Conservation (phyloP, 148 eudicot genomes). For the Beta vulgaris region DNA sequence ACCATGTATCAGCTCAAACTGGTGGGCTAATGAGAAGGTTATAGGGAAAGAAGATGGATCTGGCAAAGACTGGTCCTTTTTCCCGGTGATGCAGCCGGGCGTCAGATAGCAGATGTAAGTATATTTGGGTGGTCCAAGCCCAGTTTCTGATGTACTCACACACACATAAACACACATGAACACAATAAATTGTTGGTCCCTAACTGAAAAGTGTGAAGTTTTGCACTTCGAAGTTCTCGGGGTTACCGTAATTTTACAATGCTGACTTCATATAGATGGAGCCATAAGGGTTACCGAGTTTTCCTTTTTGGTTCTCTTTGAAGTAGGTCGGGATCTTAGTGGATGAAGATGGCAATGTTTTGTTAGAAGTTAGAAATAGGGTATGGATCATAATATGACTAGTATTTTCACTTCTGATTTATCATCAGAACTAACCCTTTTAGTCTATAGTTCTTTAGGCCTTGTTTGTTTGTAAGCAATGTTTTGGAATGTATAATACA, state of each 20-base stretch:
- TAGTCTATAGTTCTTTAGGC: slow-evolving; percentile 12
- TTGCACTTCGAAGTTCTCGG: slow-evolving; percentile 4
- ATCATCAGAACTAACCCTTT: slow-evolving; percentile 19
- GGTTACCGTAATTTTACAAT: slow-evolving; percentile 23
- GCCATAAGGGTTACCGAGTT: slow-evolving; percentile 8
- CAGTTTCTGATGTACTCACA: not conserved
- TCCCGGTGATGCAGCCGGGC: slow-evolving; percentile 69
- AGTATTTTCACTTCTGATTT: slow-evolving; percentile 10
- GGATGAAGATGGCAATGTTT: slow-evolving; percentile 10
- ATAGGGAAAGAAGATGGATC: slow-evolving; percentile 44
- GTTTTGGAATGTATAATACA: slow-evolving; percentile 22
- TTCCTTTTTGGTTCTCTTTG: slow-evolving; percentile 20
- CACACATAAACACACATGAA: slow-evolving; percentile 22
- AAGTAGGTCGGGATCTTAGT: slow-evolving; percentile 20
- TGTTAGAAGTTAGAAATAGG: slow-evolving; percentile 20
- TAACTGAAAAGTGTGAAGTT: not conserved
- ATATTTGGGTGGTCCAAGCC: slow-evolving; percentile 15
- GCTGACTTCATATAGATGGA: slow-evolving; percentile 26
- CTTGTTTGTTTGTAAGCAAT: slow-evolving; percentile 20
- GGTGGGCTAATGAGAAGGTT: slow-evolving; percentile 87
- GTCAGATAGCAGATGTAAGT: slow-evolving; percentile 52
- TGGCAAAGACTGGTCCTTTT: slow-evolving; percentile 79
- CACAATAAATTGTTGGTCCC: slow-evolving; percentile 32
- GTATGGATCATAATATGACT: slow-evolving; percentile 7
- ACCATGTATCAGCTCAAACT: slow-evolving; percentile 48